Base-by-base conservation (phyloP, 139 green algal genomes). In the Chlamydomonas schloesseri region DNA sequence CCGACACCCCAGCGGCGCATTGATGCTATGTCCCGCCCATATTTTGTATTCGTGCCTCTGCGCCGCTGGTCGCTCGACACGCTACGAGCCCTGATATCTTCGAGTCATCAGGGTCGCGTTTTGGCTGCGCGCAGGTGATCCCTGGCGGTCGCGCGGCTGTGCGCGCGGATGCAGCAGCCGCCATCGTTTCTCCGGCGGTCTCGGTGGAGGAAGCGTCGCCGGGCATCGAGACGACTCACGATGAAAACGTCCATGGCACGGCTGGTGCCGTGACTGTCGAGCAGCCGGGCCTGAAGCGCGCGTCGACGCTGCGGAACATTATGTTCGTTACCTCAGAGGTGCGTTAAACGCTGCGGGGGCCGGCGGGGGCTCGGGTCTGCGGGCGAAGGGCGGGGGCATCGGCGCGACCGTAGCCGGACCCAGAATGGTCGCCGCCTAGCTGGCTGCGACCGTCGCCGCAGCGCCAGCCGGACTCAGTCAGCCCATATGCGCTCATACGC, bases 271-370 rank as follows among this genome's bases (percentile, higher is more conserved):
- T 87, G 2, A 10, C 2, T 8, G 42, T 87, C 6, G 81, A 87
- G 15, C 17, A 28, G 17, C 69, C 81, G 1, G 69, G 69, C 23
- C 53, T 71, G 18, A 87, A 87, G 36, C 55, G 83, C 10, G 86
- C 86, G 13, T 65, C 57, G 29, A 21, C 68, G 21, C 57, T 84
- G 31, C 73, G 91, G 3, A 92, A 90, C 83, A 80, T 95, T 21
- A 89, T 94, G 11, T 95, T 94, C 55, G 88, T 94, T 1, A 93
- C 91, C 0, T 92, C 88, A 2, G 92, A 91, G 88, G 80, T 90
- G 42, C 28, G 73, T 72, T 72, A 4, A 4, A n/a, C n/a, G n/a
- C n/a, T 36, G 8, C 29, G 3, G 18, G 57, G 24, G 11, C 42
- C 33, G 36, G 24, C 42, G 6, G 26, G 8, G 29, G 24, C 29